These are phyloP conservation scores for Malus sylvestris DNA, from an alignment of 306 rosid genomes.

Conservation along the genomic window DNA sequence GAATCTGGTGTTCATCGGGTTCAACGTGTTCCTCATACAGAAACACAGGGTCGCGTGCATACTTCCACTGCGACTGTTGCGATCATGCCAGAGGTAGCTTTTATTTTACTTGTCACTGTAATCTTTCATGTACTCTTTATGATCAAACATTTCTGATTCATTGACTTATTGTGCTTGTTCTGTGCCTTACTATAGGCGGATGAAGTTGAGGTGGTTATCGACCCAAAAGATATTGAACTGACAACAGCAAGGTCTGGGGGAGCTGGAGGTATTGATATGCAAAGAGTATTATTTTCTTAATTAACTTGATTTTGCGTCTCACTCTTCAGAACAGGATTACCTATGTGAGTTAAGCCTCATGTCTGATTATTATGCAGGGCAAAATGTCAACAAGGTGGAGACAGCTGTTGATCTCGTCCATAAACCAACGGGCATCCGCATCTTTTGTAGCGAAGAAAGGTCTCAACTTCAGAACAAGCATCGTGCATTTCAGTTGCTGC, in stretches of 20 bases:
- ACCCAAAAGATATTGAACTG: slow-evolving; percentile 94
- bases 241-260: slow-evolving; percentile 97
- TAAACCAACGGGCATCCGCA: slow-evolving; percentile 96
- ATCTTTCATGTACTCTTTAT: slow-evolving; percentile 3
- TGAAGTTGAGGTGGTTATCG: slow-evolving; percentile 90
- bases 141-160: neutral
- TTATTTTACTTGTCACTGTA: neutral
- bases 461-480: slow-evolving; percentile 76
- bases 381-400: slow-evolving; percentile 98
- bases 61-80: slow-evolving; percentile 99
- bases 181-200: slow-evolving; percentile 58
- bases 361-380: slow-evolving; percentile 56
- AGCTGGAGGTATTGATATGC: slow-evolving; percentile 79
- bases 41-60: slow-evolving; percentile 93
- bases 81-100: slow-evolving; percentile 95
- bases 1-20: slow-evolving; percentile 99
- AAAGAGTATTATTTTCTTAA: slow-evolving; percentile 7
- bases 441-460: slow-evolving; percentile 97
- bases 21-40: slow-evolving; percentile 98
- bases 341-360: slow-evolving; percentile 18
- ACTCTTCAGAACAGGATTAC: slow-evolving; percentile 2
- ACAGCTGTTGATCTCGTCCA: slow-evolving; percentile 94
- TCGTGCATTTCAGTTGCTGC: slow-evolving; percentile 88
- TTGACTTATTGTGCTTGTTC: slow-evolving; percentile 12
- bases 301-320: slow-evolving; percentile 10